Conservation (phyloP, 768 basidiomycete genomes). For the Leccinellum luteum region DNA sequence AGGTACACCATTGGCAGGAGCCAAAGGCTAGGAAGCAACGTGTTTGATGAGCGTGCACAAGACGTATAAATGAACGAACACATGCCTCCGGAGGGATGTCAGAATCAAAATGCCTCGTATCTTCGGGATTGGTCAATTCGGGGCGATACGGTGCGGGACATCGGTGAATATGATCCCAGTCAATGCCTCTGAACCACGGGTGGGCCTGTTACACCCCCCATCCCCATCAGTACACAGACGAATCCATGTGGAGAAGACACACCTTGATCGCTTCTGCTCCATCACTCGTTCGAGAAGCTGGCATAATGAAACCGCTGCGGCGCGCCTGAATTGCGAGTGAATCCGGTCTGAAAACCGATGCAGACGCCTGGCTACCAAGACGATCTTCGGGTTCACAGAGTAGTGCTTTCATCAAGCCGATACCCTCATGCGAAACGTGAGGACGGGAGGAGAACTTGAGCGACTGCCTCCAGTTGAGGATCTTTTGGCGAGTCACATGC, state of each 20-base stretch:
- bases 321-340: slow-evolving; percentile 72
- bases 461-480: slow-evolving; percentile 90
- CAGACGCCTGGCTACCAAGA: slow-evolving; percentile 70
- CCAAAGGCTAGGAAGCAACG: slow-evolving; percentile 63
- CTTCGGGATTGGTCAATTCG: slow-evolving; percentile 74
- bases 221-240: slow-evolving; percentile 16
- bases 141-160: slow-evolving; percentile 88
- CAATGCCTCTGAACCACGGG: slow-evolving; percentile 88
- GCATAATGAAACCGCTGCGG: slow-evolving; percentile 66
- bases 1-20: slow-evolving; percentile 82
- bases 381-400: slow-evolving; percentile 96
- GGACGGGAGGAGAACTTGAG: slow-evolving; percentile 86
- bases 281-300: slow-evolving; percentile 57
- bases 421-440: slow-evolving; percentile 80
- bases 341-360: slow-evolving; percentile 72
- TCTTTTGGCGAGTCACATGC: slow-evolving; percentile 94
- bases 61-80: slow-evolving; percentile 26
- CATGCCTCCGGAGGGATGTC: slow-evolving; percentile 90
- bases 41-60: slow-evolving; percentile 29
- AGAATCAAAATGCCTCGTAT: slow-evolving; percentile 93
- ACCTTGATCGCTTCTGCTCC: slow-evolving; percentile 93
- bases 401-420: slow-evolving; percentile 83
- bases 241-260: slow-evolving; percentile 20
- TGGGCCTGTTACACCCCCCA: slow-evolving; percentile 54
- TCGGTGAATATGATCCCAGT: slow-evolving; percentile 84